These are phyloP conservation scores for Coprinopsis sp. DNA, from an alignment of 768 basidiomycete species.

Conservation along the genomic window DNA sequence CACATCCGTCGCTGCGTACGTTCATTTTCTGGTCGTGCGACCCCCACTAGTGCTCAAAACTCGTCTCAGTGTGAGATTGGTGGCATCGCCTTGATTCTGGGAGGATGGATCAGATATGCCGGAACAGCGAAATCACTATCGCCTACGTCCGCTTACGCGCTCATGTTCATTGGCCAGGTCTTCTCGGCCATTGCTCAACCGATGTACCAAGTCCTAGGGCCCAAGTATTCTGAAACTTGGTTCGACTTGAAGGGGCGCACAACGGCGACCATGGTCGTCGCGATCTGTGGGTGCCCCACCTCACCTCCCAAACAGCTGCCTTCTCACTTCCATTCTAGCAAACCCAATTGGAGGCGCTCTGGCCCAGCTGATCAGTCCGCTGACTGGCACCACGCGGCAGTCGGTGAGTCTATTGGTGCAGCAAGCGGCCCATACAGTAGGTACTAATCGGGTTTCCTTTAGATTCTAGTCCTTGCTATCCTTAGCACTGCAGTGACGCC, in stretches of 20 bases:
- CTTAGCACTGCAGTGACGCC: constrained; percentile 62
- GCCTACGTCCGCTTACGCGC: constrained; percentile 48
- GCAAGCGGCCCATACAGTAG: background rate
- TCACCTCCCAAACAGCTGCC: background rate
- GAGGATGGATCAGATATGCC: constrained; percentile 75
- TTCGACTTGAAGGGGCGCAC: constrained; percentile 73
- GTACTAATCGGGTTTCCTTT: background rate
- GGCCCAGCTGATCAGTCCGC: constrained; percentile 68
- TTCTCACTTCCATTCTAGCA: constrained; percentile 38
- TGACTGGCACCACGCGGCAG: constrained; percentile 46
- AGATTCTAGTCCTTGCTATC: constrained; percentile 72
- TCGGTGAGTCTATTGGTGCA: constrained; percentile 43
- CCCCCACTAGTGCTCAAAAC: constrained; percentile 3
- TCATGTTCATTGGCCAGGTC: constrained; percentile 68
- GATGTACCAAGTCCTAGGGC: constrained; percentile 71
- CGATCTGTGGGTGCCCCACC: constrained; percentile 35
- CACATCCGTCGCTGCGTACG: constrained; percentile 63
- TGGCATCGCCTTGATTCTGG: constrained; percentile 46
- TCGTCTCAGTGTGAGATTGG: constrained; percentile 58
- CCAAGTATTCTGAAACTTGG: constrained; percentile 81
- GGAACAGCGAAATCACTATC: constrained; percentile 57
- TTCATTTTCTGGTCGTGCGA: constrained; percentile 10
- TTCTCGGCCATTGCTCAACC: constrained; percentile 65
- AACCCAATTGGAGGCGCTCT: constrained; percentile 74
- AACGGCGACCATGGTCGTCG: constrained; percentile 64